Conservation (phyloP, 2,329 filamentous ascomycete genomes). For the Didymosphaeria variabile region DNA sequence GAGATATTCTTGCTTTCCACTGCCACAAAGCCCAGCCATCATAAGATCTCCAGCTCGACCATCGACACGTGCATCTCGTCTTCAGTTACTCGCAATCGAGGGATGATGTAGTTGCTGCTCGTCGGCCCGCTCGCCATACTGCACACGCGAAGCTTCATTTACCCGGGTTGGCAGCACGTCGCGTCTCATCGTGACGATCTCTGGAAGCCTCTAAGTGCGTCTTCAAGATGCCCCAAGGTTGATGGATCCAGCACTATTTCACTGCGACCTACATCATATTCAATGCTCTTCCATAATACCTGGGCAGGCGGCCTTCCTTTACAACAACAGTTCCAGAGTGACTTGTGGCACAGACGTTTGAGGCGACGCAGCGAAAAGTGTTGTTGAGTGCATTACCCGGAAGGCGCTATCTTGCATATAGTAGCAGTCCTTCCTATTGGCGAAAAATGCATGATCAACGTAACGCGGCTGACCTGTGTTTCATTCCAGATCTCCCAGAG, state of each 20-base stretch:
- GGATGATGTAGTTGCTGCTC: neutral
- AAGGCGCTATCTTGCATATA: constrained; percentile 15
- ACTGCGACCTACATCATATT: neutral
- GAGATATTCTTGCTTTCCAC: neutral
- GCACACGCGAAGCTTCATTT: constrained; percentile 1
- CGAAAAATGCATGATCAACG: constrained; percentile 1
- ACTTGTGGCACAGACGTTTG: neutral
- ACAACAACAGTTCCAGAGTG: neutral
- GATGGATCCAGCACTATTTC: neutral
- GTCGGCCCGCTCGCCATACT: constrained; percentile 11
- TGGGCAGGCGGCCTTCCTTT: neutral
- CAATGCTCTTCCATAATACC: neutral
- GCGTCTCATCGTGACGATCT: neutral
- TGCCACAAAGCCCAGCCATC: neutral
- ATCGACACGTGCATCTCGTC: neutral
- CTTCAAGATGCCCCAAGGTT: neutral
- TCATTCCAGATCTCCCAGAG: constrained; percentile 10
- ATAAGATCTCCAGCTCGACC: neutral
- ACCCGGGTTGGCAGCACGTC: constrained; percentile 6
- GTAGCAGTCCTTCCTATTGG: constrained; percentile 11
- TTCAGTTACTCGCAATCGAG: neutral
- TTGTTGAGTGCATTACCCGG: neutral
- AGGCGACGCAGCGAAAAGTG: neutral
- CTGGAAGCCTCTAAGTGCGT: neutral
- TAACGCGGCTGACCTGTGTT: constrained; percentile 19